These are phyloP conservation scores for Thielaviopsis ethacetica DNA, from an alignment of 2,329 filamentous ascomycete species.

Conservation along the genomic window DNA sequence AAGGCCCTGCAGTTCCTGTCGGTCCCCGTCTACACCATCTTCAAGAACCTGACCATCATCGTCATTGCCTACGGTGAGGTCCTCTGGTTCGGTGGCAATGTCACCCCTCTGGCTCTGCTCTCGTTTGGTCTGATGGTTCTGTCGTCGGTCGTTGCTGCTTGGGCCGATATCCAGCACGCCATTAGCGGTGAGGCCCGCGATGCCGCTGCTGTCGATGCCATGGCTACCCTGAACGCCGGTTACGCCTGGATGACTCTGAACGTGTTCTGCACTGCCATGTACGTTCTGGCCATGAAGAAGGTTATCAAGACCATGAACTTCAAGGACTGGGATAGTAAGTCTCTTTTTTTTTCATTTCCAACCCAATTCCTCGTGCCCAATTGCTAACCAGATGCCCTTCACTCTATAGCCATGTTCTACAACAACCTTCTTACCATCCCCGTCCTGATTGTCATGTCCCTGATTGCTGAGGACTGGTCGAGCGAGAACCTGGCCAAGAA, in stretches of 20 bases:
- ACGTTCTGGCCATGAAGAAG: constrained; percentile 88
- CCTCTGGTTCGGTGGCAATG: constrained; percentile 90
- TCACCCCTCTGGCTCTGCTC: constrained; percentile 72
- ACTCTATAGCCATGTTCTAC: constrained; percentile 88
- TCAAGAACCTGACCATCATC: constrained; percentile 99
- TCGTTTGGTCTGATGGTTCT: constrained; percentile 95
- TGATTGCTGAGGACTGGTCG: constrained; percentile 87
- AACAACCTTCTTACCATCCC: constrained; percentile 97
- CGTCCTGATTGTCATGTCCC: constrained; percentile 65
- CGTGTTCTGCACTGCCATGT: constrained; percentile 83
- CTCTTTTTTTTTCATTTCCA: background rate
- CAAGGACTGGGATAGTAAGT: constrained; percentile 97
- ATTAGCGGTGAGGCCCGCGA: constrained; percentile 42
- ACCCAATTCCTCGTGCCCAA: background rate
- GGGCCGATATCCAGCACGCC: constrained; percentile 88
- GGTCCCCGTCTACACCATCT: constrained; percentile 97
- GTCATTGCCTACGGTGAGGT: constrained; percentile 97
- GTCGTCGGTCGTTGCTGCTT: constrained; percentile 85
- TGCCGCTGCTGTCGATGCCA: constrained; percentile 50
- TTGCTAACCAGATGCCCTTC: constrained; percentile 18
- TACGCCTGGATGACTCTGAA: constrained; percentile 98
- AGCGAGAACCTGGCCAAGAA: constrained; percentile 65
- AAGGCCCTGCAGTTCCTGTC: constrained; percentile 94
- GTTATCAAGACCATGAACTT: constrained; percentile 99
- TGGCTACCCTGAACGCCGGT: constrained; percentile 82